Percentiles rank a stretch among this genome's conserved stretches.
phyloP scores from a whole-genome alignment of 2,329 filamentous ascomycete species.

The Microsporum ferrugineum region DNA sequence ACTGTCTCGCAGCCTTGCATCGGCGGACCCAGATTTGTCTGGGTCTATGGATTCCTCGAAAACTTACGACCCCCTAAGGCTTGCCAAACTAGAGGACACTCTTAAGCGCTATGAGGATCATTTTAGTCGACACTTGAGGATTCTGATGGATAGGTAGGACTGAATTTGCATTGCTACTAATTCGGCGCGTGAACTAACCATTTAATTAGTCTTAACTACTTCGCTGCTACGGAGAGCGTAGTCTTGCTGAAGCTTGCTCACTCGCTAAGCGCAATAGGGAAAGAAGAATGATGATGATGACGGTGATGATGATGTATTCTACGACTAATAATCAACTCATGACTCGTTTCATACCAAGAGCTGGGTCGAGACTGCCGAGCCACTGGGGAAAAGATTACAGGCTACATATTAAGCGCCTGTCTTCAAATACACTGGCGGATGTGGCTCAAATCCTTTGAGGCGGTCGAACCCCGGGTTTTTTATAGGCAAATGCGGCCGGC shows the following conservation, averaged over 20 bases:
- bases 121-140: slow-evolving; percentile 84
- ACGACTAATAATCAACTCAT: background rate
- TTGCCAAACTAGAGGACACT: slow-evolving; percentile 73
- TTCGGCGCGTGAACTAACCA: background rate
- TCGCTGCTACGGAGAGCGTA: slow-evolving; percentile 92
- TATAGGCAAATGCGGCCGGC: background rate
- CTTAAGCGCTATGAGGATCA: slow-evolving; percentile 87
- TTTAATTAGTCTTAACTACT: slow-evolving; percentile 60
- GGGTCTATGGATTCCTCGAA: slow-evolving; percentile 21
- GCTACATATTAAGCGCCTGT: background rate
- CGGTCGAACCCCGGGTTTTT: background rate
- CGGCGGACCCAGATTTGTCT: slow-evolving; percentile 65
- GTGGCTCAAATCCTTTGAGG: background rate
- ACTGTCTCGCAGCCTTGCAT: slow-evolving; percentile 71
- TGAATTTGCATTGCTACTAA: slow-evolving; percentile 2
- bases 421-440: background rate
- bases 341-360: background rate
- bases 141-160: slow-evolving; percentile 65
- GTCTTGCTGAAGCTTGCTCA: slow-evolving; percentile 66
- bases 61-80: slow-evolving; percentile 46
- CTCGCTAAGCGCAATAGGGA: slow-evolving; percentile 32
- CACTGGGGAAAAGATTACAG: background rate
- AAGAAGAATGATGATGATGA: slow-evolving; percentile 27
- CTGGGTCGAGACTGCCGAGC: background rate
- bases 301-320: background rate